Base-by-base conservation (phyloP, 2,329 filamentous ascomycete genomes). In the Calonectria ilicicola region DNA sequence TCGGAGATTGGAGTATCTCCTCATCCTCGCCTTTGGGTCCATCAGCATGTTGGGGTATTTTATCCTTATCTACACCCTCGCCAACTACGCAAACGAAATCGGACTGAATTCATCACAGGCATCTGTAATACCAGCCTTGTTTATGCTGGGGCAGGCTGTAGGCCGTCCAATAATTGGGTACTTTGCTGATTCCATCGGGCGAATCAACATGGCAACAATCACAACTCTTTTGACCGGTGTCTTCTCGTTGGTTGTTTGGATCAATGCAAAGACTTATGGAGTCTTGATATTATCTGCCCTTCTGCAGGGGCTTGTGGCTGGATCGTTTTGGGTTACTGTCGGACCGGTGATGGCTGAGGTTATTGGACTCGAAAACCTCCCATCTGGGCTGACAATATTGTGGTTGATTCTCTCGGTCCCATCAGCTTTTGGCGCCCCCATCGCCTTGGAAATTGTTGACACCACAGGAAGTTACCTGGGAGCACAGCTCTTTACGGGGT, bases 31-130 rank as follows among this genome's bases (percentile, higher is more conserved):
- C 4, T 93, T 89, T 84, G 91, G 90, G 0, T 86, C 90, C 70
- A 85, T 93, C 73, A 91, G 87, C 64, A 91, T 93, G 87, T 83
- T 94, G 7, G 92, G 90, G 7, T 93, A 93, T 75, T 89, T 93
- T 23, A 89, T 91, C 0, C 81, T 93, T 2, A 84, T 93, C 2
- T 94, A 92, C 82, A 91, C 88, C 3, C 81, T 94, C 10, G 89
- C 92, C 1, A 91, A 89, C 71, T 93, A 92, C 77, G 90, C 91
- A 1, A 83, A 87, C 8, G 87, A 87, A 0, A 87, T 93, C 42
- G 91, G 91, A 0, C 85, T 93, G 5, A 86, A 85, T 0, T 83
- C 89, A 2, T 83, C 88, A n/a, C 91, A 93, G 79, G 91, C 90
- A 0, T 88, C 89, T 17, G 85, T 91, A 46, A 86, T 93, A n/a